Conservation (phyloP, 1,284 basidiomycete species). For the Malassezia dermatis region DNA sequence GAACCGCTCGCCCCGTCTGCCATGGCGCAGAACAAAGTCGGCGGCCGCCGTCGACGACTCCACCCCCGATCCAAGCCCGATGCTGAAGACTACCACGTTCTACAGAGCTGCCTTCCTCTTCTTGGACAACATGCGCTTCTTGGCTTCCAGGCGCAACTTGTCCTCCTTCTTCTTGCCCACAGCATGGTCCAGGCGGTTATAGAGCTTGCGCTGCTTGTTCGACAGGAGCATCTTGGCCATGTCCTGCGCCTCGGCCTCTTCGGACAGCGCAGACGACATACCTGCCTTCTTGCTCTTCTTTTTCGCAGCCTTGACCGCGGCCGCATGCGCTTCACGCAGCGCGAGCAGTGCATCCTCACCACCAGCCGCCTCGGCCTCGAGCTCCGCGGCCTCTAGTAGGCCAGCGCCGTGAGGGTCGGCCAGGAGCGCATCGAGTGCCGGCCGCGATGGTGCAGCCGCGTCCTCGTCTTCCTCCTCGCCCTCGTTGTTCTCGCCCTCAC, state of each 20-base stretch:
- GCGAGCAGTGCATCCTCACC: constrained; percentile 72
- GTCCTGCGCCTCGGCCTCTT: constrained; percentile 58
- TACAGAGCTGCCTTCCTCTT: not conserved
- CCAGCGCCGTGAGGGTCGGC: constrained; percentile 57
- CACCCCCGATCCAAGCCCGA: constrained; percentile 11
- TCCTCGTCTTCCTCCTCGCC: constrained; percentile 49
- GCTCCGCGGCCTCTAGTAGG: constrained; percentile 73
- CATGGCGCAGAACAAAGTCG: not conserved
- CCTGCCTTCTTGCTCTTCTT: constrained; percentile 31
- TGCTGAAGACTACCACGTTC: not conserved
- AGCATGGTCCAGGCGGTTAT: constrained; percentile 86
- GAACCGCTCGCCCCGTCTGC: not conserved
- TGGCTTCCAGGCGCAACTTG: constrained; percentile 45
- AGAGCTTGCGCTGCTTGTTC: constrained; percentile 89
- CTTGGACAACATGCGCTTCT: constrained; percentile 34
- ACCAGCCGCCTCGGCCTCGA: constrained; percentile 83
- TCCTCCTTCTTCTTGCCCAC: constrained; percentile 69
- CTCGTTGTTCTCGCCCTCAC: constrained; percentile 23
- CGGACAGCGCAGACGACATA: constrained; percentile 47
- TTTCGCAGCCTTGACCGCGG: constrained; percentile 31
- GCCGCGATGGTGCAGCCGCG: constrained; percentile 27
- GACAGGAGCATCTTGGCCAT: constrained; percentile 98
- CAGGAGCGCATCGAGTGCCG: constrained; percentile 50
- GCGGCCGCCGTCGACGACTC: no score
- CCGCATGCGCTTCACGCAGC: constrained; percentile 50